Evolutionary conservation across 345 rosid species (phyloP).

Genomic region (rapeseed (Brassica napus)): DNA sequence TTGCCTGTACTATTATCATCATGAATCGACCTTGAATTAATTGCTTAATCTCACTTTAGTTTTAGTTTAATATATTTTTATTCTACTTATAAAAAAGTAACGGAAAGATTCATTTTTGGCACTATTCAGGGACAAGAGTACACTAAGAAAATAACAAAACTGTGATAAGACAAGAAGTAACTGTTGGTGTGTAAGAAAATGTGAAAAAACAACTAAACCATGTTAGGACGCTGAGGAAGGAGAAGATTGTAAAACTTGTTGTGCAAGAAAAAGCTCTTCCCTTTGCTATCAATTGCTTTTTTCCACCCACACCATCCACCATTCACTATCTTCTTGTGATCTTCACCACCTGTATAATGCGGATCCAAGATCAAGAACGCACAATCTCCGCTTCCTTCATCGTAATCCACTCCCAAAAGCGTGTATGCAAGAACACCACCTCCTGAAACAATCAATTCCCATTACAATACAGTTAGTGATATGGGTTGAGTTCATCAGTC

Average conservation of each 20-base stretch:
- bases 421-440: conserved; percentile 98
- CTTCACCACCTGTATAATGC: conserved; percentile 82
- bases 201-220: conserved; percentile 46
- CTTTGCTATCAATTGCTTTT: conserved; percentile 82
- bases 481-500: conserved; percentile 1
- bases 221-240: conserved; percentile 82
- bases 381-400: conserved; percentile 76
- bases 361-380: conserved; percentile 93
- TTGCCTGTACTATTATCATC: neutral
- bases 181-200: neutral
- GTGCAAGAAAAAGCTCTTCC: conserved; percentile 80
- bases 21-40: neutral
- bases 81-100: neutral
- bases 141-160: neutral
- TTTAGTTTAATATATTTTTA: neutral
- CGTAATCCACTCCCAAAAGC: conserved; percentile 79
- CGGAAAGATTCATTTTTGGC: neutral
- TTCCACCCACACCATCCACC: conserved; percentile 99
- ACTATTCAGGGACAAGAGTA: neutral
- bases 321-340: conserved; percentile 77
- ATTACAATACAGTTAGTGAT: neutral
- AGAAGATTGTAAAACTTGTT: conserved; percentile 90
- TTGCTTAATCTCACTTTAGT: neutral
- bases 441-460: conserved; percentile 45
- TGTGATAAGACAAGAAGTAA: conserved; percentile 3